A percentile compares a stretch with the other conserved stretches of the same genome.
phyloP scores from a whole-genome alignment of 495 filamentous ascomycete genomes.

The Alectoria sarmentosa region DNA sequence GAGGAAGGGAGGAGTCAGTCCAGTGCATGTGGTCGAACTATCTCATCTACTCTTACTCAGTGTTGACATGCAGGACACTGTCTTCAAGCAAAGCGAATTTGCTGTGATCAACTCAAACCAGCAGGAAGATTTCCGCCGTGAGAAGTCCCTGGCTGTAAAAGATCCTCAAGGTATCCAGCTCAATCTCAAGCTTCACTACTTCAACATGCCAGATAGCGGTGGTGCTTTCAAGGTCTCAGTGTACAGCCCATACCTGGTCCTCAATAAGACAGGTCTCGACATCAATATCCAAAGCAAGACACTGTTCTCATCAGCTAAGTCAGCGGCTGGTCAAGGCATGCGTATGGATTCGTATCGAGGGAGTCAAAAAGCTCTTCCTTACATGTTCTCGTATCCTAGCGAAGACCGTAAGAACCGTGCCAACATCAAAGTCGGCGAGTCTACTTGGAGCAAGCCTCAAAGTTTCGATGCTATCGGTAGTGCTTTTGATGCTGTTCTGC shows the following conservation, averaged over 20 bases:
- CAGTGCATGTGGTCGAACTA: conserved; percentile 92
- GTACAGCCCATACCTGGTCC: conserved; percentile 84
- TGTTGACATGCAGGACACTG: conserved; percentile 91
- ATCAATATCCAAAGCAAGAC: conserved; percentile 85
- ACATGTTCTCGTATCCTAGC: conserved; percentile 89
- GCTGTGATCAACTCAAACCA: conserved; percentile 88
- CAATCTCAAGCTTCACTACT: conserved; percentile 84
- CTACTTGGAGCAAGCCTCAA: conserved; percentile 92
- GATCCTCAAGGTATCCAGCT: conserved; percentile 74
- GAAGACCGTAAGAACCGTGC: conserved; percentile 88
- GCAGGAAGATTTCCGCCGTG: conserved; percentile 81
- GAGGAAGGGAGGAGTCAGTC: conserved; percentile 90
- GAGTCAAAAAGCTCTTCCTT: conserved; percentile 65
- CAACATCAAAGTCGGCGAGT: conserved; percentile 77
- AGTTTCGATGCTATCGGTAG: conserved; percentile 98
- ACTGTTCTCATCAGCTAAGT: conserved; percentile 72
- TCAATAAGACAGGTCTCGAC: conserved; percentile 90
- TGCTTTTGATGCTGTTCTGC: conserved; percentile 74
- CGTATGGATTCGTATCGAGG: conserved; percentile 45
- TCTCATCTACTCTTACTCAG: conserved; percentile 89
- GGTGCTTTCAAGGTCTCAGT: conserved; percentile 94
- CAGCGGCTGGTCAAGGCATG: conserved; percentile 68
- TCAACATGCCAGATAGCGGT: conserved; percentile 83
- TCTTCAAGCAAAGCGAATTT: conserved; percentile 92
- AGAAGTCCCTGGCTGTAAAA: conserved; percentile 70